phyloP scores from a whole-genome alignment of 2,329 filamentous ascomycete genomes.

The Diaporthe ampelina region DNA sequence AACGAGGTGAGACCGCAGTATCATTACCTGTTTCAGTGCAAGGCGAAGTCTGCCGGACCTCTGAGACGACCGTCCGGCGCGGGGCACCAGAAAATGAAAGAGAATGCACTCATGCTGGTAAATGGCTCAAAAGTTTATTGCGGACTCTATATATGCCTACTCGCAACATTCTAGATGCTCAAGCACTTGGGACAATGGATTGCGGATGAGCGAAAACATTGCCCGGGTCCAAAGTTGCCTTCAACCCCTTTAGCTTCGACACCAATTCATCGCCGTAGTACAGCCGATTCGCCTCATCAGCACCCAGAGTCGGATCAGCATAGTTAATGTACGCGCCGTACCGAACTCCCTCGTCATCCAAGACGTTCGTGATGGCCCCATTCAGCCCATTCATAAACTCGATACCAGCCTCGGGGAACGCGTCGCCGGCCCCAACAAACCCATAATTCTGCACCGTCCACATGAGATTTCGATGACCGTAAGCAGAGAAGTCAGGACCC shows the following conservation, averaged over 20 bases:
- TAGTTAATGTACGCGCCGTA: conserved; percentile 22
- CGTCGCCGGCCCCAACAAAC: neutral
- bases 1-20: no score
- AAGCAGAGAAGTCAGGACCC: neutral
- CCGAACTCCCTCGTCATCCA: neutral
- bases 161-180: neutral
- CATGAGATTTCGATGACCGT: neutral
- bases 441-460: conserved; percentile 29
- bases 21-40: no score
- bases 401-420: conserved; percentile 44
- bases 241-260: neutral
- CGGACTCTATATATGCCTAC: neutral
- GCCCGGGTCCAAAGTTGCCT: neutral
- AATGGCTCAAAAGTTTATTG: neutral
- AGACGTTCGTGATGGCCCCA: neutral
- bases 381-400: neutral
- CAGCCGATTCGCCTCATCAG: conserved; percentile 8
- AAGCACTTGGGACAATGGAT: neutral
- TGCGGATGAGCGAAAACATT: conserved; percentile 20
- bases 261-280: neutral
- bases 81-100: no score
- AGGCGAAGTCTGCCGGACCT: no score
- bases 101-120: no score
- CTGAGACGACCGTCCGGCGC: no score
- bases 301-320: neutral